Percentiles rank a stretch among this genome's conserved stretches.
phyloP scores from a whole-genome alignment of 139 green algal genomes.

The Micromonas commoda region DNA sequence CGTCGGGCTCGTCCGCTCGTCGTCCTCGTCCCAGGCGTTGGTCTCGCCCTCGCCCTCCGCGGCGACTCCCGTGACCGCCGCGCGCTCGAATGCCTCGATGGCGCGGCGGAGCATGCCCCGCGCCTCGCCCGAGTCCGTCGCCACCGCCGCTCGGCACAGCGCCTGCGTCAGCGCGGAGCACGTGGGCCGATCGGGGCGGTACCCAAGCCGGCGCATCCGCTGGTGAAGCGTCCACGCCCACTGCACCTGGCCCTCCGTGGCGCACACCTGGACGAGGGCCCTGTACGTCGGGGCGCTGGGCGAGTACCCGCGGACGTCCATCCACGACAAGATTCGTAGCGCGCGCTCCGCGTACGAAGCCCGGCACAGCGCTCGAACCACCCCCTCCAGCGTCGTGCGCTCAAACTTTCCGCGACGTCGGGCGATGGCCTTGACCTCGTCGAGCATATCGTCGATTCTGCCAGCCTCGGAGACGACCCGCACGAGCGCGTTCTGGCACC shows the following conservation, averaged over 20 bases:
- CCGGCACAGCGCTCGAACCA: conserved; percentile 11
- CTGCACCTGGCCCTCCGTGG: background rate
- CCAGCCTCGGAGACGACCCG: conserved; percentile 11
- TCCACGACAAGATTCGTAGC: background rate
- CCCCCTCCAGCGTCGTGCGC: background rate
- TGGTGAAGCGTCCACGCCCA: background rate
- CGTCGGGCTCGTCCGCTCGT: background rate
- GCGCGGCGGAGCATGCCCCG: background rate
- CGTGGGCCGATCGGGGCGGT: background rate
- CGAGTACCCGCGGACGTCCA: background rate
- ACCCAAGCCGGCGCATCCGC: background rate
- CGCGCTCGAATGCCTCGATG: background rate
- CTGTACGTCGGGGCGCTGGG: background rate
- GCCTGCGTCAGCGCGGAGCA: background rate
- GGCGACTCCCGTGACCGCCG: background rate
- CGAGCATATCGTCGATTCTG: conserved; percentile 10
- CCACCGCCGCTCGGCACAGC: background rate
- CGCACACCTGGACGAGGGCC: background rate
- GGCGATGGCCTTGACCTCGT: conserved; percentile 8
- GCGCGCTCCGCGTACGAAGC: background rate
- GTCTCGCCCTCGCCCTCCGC: background rate
- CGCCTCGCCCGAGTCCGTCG: background rate
- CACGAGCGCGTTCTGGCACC: conserved; percentile 6
- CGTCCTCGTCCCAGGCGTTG: background rate
- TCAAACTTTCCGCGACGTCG: background rate